These are phyloP conservation scores for Lichtheimia ornata DNA, from an alignment of 371 early-diverging fungal genomes.

Conservation along the genomic window DNA sequence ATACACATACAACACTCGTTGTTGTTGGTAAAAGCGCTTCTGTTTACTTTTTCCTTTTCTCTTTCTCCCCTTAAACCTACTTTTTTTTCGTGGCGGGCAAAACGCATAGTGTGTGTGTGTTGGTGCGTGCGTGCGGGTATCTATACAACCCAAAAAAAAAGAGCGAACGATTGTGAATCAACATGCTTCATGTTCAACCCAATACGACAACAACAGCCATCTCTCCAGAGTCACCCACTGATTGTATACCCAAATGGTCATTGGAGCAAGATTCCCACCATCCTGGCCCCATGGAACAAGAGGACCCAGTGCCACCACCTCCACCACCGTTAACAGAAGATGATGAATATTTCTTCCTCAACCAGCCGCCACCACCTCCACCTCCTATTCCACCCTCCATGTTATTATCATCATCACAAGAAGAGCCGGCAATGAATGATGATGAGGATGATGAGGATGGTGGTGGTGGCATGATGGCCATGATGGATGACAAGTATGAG, in stretches of 20 bases:
- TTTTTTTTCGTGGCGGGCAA: no score
- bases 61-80: neutral
- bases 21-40: neutral
- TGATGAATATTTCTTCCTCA: conserved; percentile 27
- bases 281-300: neutral
- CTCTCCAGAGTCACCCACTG: no score
- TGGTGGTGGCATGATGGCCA: neutral
- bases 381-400: conserved; percentile 1
- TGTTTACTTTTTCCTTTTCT: neutral
- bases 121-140: no score
- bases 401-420: neutral
- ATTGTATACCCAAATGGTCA: conserved; percentile 11
- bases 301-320: neutral
- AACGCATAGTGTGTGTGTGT: no score
- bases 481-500: conserved; percentile 22
- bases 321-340: conserved; percentile 2
- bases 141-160: no score
- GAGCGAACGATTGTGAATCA: neutral
- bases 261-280: conserved; percentile 1
- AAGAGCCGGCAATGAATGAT: neutral
- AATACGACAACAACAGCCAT: no score
- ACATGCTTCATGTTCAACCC: neutral
- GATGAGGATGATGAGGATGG: neutral
- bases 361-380: conserved; percentile 21
- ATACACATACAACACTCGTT: neutral